Conservation (phyloP, 2,329 filamentous ascomycete genomes). For the Amphichorda felina region DNA sequence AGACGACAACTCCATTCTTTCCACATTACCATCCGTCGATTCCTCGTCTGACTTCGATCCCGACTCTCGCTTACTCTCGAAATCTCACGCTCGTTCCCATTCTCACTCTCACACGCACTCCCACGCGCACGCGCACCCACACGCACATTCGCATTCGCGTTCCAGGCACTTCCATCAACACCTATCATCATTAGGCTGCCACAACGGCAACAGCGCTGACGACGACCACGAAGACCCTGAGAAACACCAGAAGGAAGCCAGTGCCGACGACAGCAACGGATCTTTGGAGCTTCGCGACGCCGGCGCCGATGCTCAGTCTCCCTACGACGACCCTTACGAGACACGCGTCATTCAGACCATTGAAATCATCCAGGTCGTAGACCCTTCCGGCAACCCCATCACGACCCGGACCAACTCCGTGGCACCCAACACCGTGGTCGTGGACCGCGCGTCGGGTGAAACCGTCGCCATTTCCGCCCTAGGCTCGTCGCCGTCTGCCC, state of each 20-base stretch:
- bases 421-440: constrained; percentile 23
- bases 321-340: constrained; percentile 14
- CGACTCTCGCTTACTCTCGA: constrained; percentile 10
- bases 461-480: constrained; percentile 20
- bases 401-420: constrained; percentile 29
- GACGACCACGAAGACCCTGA: not conserved
- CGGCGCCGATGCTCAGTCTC: constrained; percentile 3
- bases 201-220: not conserved
- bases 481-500: constrained; percentile 11
- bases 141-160: not conserved
- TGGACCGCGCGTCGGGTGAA: constrained; percentile 21
- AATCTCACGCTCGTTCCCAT: constrained; percentile 10
- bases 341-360: constrained; percentile 40
- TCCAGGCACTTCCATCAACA: not conserved
- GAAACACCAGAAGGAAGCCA: not conserved
- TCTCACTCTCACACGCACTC: constrained; percentile 9
- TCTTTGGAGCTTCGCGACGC: constrained; percentile 2
- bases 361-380: constrained; percentile 40
- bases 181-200: no score
- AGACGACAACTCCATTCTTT: constrained; percentile 1
- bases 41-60: constrained; percentile 1
- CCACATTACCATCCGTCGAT: not conserved
- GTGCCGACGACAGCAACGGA: not conserved
- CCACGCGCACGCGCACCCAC: not conserved
- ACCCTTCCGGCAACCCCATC: constrained; percentile 32